Conservation (phyloP, 768 basidiomycete species). For the Mycena sanguinolenta region DNA sequence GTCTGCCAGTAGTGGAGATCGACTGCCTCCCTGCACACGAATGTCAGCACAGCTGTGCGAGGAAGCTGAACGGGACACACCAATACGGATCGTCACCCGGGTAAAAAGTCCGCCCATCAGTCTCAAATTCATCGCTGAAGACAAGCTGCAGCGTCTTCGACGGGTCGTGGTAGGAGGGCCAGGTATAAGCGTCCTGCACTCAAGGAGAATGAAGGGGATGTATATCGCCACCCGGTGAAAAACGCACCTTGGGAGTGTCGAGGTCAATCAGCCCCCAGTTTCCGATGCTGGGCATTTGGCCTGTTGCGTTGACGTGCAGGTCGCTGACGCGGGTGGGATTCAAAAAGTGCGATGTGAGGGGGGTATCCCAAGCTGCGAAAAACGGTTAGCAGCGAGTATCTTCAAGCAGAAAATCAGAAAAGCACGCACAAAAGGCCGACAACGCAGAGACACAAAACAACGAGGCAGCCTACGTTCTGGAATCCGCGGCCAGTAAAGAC, state of each 20-base stretch:
- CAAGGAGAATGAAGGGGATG: conserved; percentile 57
- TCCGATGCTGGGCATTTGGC: conserved; percentile 41
- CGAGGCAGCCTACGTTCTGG: conserved; percentile 65
- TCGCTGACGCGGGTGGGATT: neutral
- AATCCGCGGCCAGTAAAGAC: conserved; percentile 69
- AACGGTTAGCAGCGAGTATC: no score
- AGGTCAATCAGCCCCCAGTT: conserved; percentile 69
- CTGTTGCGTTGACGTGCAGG: conserved; percentile 27
- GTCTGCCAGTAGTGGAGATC: conserved; percentile 80
- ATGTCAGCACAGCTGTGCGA: neutral
- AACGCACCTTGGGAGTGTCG: conserved; percentile 58
- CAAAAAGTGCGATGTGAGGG: conserved; percentile 36
- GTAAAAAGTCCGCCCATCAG: conserved; percentile 67
- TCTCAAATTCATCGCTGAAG: conserved; percentile 80
- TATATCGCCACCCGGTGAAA: conserved; percentile 49
- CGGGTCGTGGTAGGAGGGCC: conserved; percentile 54
- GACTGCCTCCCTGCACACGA: conserved; percentile 60
- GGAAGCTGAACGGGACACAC: no score
- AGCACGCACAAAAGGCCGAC: conserved; percentile 53
- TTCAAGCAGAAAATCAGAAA: conserved; percentile 22
- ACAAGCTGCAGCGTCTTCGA: conserved; percentile 56
- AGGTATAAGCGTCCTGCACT: no score
- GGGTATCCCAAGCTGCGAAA: conserved; percentile 65
- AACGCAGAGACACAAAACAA: conserved; percentile 47
- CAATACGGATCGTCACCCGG: conserved; percentile 65